Conservation (phyloP, 2,329 filamentous ascomycete species). For the Fusarium sp. region DNA sequence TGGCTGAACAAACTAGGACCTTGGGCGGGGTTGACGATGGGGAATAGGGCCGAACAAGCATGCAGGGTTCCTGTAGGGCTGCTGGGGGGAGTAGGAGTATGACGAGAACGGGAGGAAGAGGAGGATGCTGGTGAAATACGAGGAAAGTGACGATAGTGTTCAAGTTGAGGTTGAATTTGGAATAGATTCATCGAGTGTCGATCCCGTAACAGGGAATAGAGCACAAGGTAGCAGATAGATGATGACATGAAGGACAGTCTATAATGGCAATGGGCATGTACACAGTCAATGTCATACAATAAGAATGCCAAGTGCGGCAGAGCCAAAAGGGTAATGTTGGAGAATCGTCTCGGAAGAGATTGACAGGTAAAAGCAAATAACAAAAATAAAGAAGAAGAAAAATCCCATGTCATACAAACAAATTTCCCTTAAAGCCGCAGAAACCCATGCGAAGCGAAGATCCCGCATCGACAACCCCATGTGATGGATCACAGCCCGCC, state of each 20-base stretch:
- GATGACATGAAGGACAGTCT: background rate
- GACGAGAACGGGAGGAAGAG: background rate
- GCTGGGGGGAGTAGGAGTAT: constrained; percentile 4
- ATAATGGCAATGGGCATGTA: background rate
- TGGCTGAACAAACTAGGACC: constrained; percentile 12
- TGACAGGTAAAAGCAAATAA: background rate
- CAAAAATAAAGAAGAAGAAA: background rate
- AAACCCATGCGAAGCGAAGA: constrained; percentile 21
- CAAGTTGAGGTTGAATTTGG: background rate
- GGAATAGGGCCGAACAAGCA: constrained; percentile 30
- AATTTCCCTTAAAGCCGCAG: constrained; percentile 12
- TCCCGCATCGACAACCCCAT: constrained; percentile 15
- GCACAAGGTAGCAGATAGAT: background rate
- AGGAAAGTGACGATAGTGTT: constrained; percentile 4
- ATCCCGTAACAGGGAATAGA: background rate
- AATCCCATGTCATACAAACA: background rate
- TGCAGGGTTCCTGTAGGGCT: constrained; percentile 21
- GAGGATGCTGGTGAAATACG: background rate
- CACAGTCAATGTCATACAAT: background rate
- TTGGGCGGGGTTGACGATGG: constrained; percentile 12
- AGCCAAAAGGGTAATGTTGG: background rate
- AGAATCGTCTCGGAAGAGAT: background rate
- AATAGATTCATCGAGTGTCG: background rate
- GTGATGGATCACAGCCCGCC: constrained; percentile 20
- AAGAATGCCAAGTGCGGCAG: background rate